A percentile compares a stretch with the other conserved stretches of the same genome.
Conservation (phyloP, 495 filamentous ascomycete species). For the Penicillium alfredii region DNA sequence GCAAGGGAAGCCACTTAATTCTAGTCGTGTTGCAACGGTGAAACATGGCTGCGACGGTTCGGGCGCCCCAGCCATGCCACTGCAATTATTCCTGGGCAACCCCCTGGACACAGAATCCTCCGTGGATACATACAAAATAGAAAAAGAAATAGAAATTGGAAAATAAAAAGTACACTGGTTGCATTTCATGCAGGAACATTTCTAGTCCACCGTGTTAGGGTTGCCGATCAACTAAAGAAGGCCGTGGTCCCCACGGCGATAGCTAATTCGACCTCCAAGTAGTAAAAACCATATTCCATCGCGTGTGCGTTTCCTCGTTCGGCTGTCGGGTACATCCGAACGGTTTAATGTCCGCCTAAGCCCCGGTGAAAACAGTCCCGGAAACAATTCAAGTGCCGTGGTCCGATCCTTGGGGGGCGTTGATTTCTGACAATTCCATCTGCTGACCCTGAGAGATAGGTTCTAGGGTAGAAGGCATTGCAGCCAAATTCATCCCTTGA, state of each 20-base stretch:
- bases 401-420: no score
- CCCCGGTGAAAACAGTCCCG: no score
- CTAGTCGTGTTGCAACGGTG: conserved; percentile 6
- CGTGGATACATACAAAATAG: not conserved
- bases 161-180: not conserved
- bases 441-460: no score
- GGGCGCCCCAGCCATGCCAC: conserved; percentile 12
- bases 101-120: not conserved
- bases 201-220: conserved; percentile 12
- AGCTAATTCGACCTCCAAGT: conserved; percentile 13
- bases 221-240: conserved; percentile 23
- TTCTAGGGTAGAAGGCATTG: no score
- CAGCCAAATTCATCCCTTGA: no score
- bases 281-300: no score
- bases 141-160: not conserved
- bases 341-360: no score
- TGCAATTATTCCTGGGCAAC: no score
- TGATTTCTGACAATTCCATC: no score
- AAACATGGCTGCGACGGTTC: conserved; percentile 24
- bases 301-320: no score
- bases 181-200: conserved; percentile 25
- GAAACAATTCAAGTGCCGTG: no score
- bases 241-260: conserved; percentile 17
- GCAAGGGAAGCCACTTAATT: conserved; percentile 10
- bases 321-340: no score